These are phyloP conservation scores for Suillus brevipes DNA, from an alignment of 768 basidiomycete species.

Conservation along the genomic window DNA sequence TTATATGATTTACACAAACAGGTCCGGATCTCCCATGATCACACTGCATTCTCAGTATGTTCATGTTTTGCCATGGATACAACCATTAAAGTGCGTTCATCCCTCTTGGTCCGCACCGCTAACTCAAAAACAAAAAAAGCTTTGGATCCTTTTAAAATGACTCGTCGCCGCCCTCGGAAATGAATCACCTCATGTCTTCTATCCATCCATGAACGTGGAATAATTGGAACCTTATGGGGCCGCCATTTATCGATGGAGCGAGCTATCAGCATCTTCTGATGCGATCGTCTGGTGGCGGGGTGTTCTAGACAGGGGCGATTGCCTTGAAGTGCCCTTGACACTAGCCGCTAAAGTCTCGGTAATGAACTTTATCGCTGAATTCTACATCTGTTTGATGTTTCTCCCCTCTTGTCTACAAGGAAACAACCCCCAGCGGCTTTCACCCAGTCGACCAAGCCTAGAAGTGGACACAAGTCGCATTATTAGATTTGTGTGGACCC, in stretches of 20 bases:
- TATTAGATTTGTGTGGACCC: neutral
- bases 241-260: conserved; percentile 25
- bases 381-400: neutral
- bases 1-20: conserved; percentile 13
- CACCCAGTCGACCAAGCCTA: neutral
- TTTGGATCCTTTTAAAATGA: neutral
- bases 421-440: neutral
- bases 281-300: conserved; percentile 22
- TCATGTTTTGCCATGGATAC: conserved; percentile 23
- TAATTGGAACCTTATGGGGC: conserved; percentile 19
- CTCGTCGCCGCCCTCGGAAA: conserved; percentile 31
- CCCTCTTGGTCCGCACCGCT: neutral
- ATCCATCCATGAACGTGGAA: conserved; percentile 27
- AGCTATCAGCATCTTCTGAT: conserved; percentile 30
- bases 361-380: conserved; percentile 20
- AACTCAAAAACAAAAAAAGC: conserved; percentile 3
- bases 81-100: neutral
- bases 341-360: conserved; percentile 18
- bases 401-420: neutral
- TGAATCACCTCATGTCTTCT: conserved; percentile 35
- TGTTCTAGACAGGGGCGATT: conserved; percentile 15
- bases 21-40: conserved; percentile 14
- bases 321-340: conserved; percentile 7
- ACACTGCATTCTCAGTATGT: conserved; percentile 5
- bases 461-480: neutral